phyloP scores from a whole-genome alignment of 2,329 filamentous ascomycete genomes.

The Rhinocladiella mackenziei region DNA sequence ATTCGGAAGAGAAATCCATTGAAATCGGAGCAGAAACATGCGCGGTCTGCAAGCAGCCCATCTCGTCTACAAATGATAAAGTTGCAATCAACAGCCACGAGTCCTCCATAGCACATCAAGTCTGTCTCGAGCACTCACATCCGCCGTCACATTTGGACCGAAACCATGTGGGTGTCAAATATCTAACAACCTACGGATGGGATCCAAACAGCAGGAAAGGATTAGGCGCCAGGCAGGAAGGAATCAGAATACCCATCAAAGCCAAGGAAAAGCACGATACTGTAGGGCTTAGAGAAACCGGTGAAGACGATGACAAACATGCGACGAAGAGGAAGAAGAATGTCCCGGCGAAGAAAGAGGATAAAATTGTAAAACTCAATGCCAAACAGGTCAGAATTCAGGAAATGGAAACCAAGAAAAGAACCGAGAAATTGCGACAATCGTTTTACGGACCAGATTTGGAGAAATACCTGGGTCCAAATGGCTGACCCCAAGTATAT shows the following conservation, averaged over 20 bases:
- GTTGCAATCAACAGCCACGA: slow-evolving; percentile 40
- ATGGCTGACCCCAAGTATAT: slow-evolving; percentile 8
- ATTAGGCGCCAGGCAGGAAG: slow-evolving; percentile 66
- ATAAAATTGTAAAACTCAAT: slow-evolving; percentile 52
- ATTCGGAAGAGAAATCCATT: neutral
- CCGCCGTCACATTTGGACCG: slow-evolving; percentile 58
- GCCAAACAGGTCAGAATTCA: slow-evolving; percentile 65
- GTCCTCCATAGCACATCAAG: slow-evolving; percentile 53
- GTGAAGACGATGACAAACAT: slow-evolving; percentile 23
- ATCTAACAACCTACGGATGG: slow-evolving; percentile 57
- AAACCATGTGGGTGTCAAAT: slow-evolving; percentile 52
- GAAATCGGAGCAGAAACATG: slow-evolving; percentile 38
- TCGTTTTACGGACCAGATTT: slow-evolving; percentile 75
- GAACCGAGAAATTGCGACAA: slow-evolving; percentile 59
- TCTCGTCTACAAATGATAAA: slow-evolving; percentile 30
- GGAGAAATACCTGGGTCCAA: slow-evolving; percentile 63
- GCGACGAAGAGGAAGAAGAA: slow-evolving; percentile 32
- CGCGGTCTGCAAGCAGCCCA: slow-evolving; percentile 58
- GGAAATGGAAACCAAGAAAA: slow-evolving; percentile 59
- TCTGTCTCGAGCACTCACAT: slow-evolving; percentile 53
- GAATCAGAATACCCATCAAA: slow-evolving; percentile 73
- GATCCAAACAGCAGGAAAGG: slow-evolving; percentile 62
- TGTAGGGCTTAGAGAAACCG: slow-evolving; percentile 63
- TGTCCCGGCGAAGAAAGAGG: slow-evolving; percentile 35
- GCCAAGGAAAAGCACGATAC: slow-evolving; percentile 67